Evolutionary conservation across 345 rosid species (phyloP), one percentile per base, ranked within the genome.

Genomic region (Eucalyptus pumila): DNA sequence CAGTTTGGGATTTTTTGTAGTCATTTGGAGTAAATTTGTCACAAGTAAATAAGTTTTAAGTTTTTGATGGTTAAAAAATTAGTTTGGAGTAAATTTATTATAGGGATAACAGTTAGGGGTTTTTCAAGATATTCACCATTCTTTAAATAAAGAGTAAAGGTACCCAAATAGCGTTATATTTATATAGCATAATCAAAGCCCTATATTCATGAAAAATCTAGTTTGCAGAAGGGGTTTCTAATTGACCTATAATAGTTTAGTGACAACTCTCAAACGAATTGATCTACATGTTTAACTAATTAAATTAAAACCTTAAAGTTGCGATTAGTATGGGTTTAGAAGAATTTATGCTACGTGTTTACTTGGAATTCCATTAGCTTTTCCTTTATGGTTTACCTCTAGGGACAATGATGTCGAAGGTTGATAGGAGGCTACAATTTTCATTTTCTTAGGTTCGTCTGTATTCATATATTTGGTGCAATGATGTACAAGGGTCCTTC

Each of bases 1-100:
- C 0, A 1, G 1, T 52, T 52, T 52, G 10, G 4, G 2, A 19
- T 52, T 52, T 52, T 52, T 52, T 52, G 4, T 52, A 2, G 1
- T 19, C 24, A 19, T 52, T 52, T 52, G 2, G 1, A 52, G 24
- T 19, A 52, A 19, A 52, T 19, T 52, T 52, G 5, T 52, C 24
- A 19, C 11, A 52, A 52, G 11, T 52, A 5, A 0, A 19, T 9
- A 52, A 52, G 11, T 52, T 52, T 52, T 52, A 1, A 52, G 2
- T 52, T 52, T 52, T 52, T 19, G 24, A 4, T 52, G 2, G 58
- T 52, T 52, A 52, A 52, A 52, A 19, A 52, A 52, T 52, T 19
- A 52, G 5, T 19, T 52, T 52, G 0, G 24, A 4, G 5, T 52
- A 19, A 19, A 52, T 8, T 52, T 52, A 4, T 52, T 0, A 4